Base-by-base conservation (phyloP, 345 rosid genomes). In the Pugionium dolabratum region DNA sequence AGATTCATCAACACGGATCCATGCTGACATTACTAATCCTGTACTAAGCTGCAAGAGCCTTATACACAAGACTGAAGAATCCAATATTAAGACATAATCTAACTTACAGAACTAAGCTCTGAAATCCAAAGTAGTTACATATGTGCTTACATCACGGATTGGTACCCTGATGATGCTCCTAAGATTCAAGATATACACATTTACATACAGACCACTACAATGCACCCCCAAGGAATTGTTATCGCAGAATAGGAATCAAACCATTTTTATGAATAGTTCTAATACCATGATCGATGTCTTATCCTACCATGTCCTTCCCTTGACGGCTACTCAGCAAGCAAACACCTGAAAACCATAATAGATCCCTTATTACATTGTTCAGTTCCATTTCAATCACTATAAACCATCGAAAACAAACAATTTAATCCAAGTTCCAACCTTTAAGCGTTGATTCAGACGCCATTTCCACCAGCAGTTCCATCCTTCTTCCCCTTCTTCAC, bases 141-240 rank as follows among this genome's bases (percentile, higher is more conserved):
- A 1, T 54, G 56, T 7, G 8, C 35, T 36, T 1, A 50, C 69
- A 41, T 31, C 59, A 52, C 42, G 9, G 42, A 40, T 50, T 6
- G 47, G 68, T 29, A 63, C 37, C 4, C 5, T 27, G 42, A 47
- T 10, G 5, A 62, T 47, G 66, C 28, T 9, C 34, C 9, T 18
- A 30, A 30, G 34, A 28, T 39, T 28, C 35, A 57, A 9, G 47
- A 57, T 58, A 28, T 29, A 9, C 33, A 6, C 9, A 5, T 5
- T 62, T 52, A 64, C 59, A 44, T 33, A 54, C 69, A 51, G 10
- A 65, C 7, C 1, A 42, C 36, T 54, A 54, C 25, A 45, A 8
- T 45, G 45, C 45, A 9, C n/a, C 54, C n/a, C 54, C 36, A 4
- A 25, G 34, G 43, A 18, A 18, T 18, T 18, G 18, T 18, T 18